Percentiles rank a stretch among this genome's conserved stretches.
Conservation (phyloP, 768 basidiomycete genomes). For the Dioszegia hungarica region DNA sequence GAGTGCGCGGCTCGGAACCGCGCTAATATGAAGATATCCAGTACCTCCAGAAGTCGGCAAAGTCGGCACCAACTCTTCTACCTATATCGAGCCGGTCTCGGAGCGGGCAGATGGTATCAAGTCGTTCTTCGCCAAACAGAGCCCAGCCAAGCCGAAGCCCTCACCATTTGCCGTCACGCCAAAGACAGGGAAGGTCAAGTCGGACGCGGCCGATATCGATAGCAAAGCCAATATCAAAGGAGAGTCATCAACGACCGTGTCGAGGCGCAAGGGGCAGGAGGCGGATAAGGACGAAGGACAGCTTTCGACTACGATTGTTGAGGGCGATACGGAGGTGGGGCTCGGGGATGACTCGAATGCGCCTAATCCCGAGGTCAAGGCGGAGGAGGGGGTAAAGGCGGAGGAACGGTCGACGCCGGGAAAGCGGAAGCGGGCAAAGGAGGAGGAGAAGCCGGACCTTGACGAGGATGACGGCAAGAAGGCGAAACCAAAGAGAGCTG, state of each 20-base stretch:
- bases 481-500: conserved; percentile 14
- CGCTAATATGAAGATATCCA: conserved; percentile 60
- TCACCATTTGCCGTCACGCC: neutral
- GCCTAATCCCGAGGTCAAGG: conserved; percentile 19
- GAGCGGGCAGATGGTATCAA: conserved; percentile 73
- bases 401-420: conserved; percentile 4
- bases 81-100: conserved; percentile 74
- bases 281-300: conserved; percentile 15
- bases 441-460: conserved; percentile 11
- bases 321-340: conserved; percentile 21
- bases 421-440: conserved; percentile 6
- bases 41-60: conserved; percentile 89
- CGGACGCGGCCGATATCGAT: neutral
- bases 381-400: conserved; percentile 4
- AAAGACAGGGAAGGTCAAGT: conserved; percentile 2
- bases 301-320: conserved; percentile 12
- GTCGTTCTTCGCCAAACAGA: conserved; percentile 48
- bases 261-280: neutral
- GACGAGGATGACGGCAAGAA: conserved; percentile 7
- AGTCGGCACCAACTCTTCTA: conserved; percentile 74
- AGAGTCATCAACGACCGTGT: neutral
- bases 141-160: conserved; percentile 16
- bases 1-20: conserved; percentile 26
- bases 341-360: conserved; percentile 47
- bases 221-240: neutral